These are phyloP conservation scores for Pseudogymnoascus sp. DNA, from an alignment of 2,329 filamentous ascomycete species.

Conservation along the genomic window DNA sequence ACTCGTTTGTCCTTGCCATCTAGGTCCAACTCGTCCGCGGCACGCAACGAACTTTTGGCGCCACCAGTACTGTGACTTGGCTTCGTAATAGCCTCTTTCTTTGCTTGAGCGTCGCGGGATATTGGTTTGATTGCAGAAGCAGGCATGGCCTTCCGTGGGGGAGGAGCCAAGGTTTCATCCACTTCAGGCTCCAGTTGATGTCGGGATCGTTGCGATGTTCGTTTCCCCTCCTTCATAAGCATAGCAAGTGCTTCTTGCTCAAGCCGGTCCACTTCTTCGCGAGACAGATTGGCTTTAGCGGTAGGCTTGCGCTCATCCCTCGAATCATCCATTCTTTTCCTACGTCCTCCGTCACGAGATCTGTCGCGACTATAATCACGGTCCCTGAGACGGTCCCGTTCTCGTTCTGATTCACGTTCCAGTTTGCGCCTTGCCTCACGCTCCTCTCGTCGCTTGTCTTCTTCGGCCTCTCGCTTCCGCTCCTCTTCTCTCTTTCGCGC, in stretches of 20 bases:
- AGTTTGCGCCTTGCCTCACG: conserved; percentile 23
- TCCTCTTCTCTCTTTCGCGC: conserved; percentile 43
- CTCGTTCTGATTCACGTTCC: conserved; percentile 18
- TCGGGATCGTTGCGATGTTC: conserved; percentile 22
- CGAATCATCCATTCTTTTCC: conserved; percentile 6
- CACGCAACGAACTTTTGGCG: neutral
- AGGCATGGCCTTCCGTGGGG: conserved; percentile 26
- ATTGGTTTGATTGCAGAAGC: conserved; percentile 28
- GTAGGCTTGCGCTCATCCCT: conserved; percentile 4
- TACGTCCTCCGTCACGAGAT: conserved; percentile 9
- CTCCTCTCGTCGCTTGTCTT: conserved; percentile 34
- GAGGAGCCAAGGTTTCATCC: conserved; percentile 26
- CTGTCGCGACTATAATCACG: conserved; percentile 14
- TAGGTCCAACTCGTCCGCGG: neutral
- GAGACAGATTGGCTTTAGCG: conserved; percentile 21
- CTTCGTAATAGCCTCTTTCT: conserved; percentile 8
- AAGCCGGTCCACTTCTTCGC: conserved; percentile 26
- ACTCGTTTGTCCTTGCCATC: neutral
- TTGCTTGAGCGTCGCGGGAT: conserved; percentile 21
- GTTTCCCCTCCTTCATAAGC: conserved; percentile 27
- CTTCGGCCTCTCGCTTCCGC: conserved; percentile 36
- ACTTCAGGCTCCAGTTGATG: conserved; percentile 27
- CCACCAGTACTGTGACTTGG: neutral
- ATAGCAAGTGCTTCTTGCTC: conserved; percentile 27
- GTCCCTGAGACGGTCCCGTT: conserved; percentile 19